Base-by-base conservation (phyloP, 1,284 basidiomycete genomes). In the Fistulina hepatica region DNA sequence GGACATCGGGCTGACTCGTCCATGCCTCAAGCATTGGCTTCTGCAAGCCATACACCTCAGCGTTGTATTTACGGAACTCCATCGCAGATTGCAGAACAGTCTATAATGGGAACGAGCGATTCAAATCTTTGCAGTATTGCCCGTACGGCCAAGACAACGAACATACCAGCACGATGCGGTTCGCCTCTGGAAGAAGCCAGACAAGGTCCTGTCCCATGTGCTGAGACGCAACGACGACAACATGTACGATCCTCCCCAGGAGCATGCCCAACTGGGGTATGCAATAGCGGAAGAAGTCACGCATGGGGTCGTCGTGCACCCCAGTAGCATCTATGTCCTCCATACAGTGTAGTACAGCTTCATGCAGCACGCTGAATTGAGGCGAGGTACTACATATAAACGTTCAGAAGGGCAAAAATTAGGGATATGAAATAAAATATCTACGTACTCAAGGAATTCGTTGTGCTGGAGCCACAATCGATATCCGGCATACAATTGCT, bases 391-490 rank as follows among this genome's bases (percentile, higher is more conserved):
- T 75, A 38, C 21, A 32, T 34, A 24, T 6, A 16, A 36, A 36
- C 30, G 5, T n/a, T 30, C 16, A 42, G 19, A 41, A 32, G 35
- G 33, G 20, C 10, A 26, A 39, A 21, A 40, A n/a, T 19, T 20
- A 12, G 17, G 25, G 25, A 37, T n/a, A 37, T 16, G 11, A 6
- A 19, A 10, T 26, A 7, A 13, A 33, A 13, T 34, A 20, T 21
- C 25, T 24, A 58, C 76, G 39, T 52, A 82, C 78, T 67, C 61
- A n/a, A 81, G 60, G 19, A 70, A 63, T 19, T 80, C 72, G 52
- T 92, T 91, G 53, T 92, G 78, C 48, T 73, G 69, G 20, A 76
- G 54, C 94, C 94, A 98, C 13, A 97, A 63, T 26, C 86, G 81
- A 41, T 80, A 72, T 4, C 78, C 81, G 2, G 88, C 82, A 44